Conservation (phyloP, 1,284 basidiomycete genomes). For the Cryptococcus hybrid region DNA sequence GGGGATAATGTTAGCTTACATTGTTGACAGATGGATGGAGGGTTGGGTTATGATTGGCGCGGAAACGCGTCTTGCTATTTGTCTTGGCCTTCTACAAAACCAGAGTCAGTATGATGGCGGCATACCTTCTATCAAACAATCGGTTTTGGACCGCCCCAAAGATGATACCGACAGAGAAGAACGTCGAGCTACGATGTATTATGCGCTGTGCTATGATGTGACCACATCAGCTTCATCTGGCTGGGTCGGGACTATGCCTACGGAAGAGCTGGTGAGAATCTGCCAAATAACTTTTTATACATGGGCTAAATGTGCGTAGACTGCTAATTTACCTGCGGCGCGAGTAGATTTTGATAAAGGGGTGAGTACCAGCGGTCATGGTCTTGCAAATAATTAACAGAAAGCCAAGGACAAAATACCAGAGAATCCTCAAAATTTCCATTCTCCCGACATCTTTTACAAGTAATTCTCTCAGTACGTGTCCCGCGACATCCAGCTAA, state of each 20-base stretch:
- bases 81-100: constrained; percentile 32
- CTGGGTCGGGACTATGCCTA: constrained; percentile 27
- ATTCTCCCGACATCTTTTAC: constrained; percentile 31
- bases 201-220: constrained; percentile 20
- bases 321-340: constrained; percentile 23
- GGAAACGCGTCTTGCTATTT: constrained; percentile 19
- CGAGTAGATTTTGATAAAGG: constrained; percentile 25
- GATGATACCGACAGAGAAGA: constrained; percentile 39
- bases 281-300: too few species aligned
- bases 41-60: constrained; percentile 34
- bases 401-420: constrained; percentile 17
- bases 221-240: constrained; percentile 25
- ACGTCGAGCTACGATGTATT: constrained; percentile 25
- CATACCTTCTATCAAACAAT: constrained; percentile 5
- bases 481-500: not conserved
- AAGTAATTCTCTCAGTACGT: constrained; percentile 14
- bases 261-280: constrained; percentile 39
- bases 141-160: constrained; percentile 22
- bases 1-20: not conserved
- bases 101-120: constrained; percentile 3
- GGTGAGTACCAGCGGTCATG: constrained; percentile 9
- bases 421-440: constrained; percentile 34
- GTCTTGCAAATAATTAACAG: not conserved
- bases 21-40: constrained; percentile 31
- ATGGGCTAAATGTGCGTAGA: constrained; percentile 8